These are phyloP conservation scores for Plasmodium reichenowi DNA, from an alignment of 169 alveolate species.

Conservation along the genomic window DNA sequence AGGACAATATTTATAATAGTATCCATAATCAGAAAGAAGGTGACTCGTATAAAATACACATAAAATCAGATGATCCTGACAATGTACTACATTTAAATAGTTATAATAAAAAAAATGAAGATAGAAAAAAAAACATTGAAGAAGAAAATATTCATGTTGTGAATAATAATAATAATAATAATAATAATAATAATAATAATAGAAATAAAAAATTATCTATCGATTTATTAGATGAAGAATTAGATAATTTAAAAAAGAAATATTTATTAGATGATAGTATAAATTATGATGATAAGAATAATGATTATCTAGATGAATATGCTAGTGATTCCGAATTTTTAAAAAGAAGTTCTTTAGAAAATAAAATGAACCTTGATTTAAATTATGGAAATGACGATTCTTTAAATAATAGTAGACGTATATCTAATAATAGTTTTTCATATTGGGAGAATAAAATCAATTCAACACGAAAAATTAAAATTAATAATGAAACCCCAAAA, in stretches of 20 bases:
- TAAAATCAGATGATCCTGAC: no score
- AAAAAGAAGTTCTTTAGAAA: constrained; percentile 8
- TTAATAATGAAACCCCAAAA: constrained; percentile 60
- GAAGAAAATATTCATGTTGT: background rate
- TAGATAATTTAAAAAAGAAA: constrained; percentile 1
- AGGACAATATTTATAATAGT: no score
- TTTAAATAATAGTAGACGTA: constrained; percentile 25
- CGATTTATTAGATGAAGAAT: constrained; percentile 30
- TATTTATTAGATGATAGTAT: constrained; percentile 4
- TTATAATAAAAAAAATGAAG: background rate
- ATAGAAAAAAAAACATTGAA: background rate
- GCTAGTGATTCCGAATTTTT: constrained; percentile 62
- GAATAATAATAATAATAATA: background rate
- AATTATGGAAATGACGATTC: constrained; percentile 71
- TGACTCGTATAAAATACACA: no score
- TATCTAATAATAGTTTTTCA: constrained; percentile 24
- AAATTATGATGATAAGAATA: background rate
- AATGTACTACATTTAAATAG: background rate
- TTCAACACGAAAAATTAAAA: constrained; percentile 22
- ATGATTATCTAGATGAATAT: constrained; percentile 11
- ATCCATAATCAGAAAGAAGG: no score
- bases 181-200: no score
- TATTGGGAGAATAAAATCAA: constrained; percentile 51
- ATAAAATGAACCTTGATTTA: constrained; percentile 22
- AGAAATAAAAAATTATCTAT: constrained; percentile 21